Base-by-base conservation (phyloP, 2,329 filamentous ascomycete species). In the Penicillium janthinellum region DNA sequence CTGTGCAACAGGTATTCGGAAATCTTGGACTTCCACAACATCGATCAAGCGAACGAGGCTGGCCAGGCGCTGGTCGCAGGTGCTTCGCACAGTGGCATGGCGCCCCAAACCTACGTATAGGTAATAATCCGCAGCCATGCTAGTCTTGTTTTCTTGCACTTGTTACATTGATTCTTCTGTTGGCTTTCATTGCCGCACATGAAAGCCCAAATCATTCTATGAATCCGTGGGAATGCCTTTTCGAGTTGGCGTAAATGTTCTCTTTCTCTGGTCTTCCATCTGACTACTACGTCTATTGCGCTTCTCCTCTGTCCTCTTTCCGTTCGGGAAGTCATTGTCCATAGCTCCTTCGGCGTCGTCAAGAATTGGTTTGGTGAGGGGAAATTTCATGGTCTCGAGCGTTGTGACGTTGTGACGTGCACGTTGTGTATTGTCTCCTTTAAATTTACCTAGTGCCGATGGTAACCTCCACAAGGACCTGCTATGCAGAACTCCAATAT, bases 1-100 rank as follows among this genome's bases (percentile, higher is more conserved):
- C 25, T 12, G n/a, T 20, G 25, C 25, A 20, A 41, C 38, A 96
- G 93, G 92, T 98, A 98, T 83, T 96, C 93, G 54, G 94, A 98
- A 78, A 98, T 99, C 71, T 89, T 98, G 70, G 93, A 98, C 78
- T 98, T 97, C 79, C 95, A 98, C 81, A 97, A 98, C 73, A 89
- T 96, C 64, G 92, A 96, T 67, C 76, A 78, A 63, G 64, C 66
- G 12, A 72, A 69, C 44, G 75, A 77, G 35, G 70, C 68, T 11
- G 71, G 67, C 4, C 67, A 74, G 59, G 67, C 67, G 53, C 63
- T 73, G 25, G 66, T 72, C 25, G 63, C 72, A 28, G 67, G 70
- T 12, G 61, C 64, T 20, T 65, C 57, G 25, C 66, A 68, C 25
- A 65, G 61, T 10, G 49, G 55, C n/a, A 22, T 31, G 20, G 37